Base-by-base conservation (phyloP, 2,329 filamentous ascomycete species). In the Purpureocillium lavendulum region DNA sequence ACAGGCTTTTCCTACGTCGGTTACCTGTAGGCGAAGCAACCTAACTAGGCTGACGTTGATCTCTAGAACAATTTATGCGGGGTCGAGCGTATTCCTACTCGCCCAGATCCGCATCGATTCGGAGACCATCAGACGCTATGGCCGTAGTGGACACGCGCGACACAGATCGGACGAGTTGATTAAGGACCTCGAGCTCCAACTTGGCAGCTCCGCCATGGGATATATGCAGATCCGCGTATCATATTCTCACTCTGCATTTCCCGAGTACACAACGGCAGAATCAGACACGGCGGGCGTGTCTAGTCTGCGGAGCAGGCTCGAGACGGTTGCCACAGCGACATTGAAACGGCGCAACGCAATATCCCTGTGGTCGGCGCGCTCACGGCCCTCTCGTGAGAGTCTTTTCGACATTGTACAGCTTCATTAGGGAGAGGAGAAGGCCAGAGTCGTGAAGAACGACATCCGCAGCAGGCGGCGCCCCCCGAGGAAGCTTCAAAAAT, bases 231-330 rank as follows among this genome's bases (percentile, higher is more conserved):
- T 80, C 13, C 61, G 61, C 15, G 47, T 81, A 7, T 68, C 60
- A 7, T 82, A 80, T 49, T 62, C 62, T 2, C 75, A 81, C 49
- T 75, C 77, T 0, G 71, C 66, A 0, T 79, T 80, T 50, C 65
- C 69, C 1, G 52, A 59, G 14, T 53, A 54, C 11, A 52, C 41
- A 8, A 42, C 48, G 4, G 28, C 42, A 2, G 50, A 53, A 12
- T 42, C 48, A 7, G 33, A 24, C 12, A 39, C 42, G 14, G 45
- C 51, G 13, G 66, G 65, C 2, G 53, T 68, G 16, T 59, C 58
- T 13, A 55, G 55, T 10, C 53, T 68, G 16, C 59, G 64, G 21
- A 81, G 73, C 26, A 65, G 53, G 12, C 52, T 80, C 16, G 65
- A 74, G 46, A 81, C 77, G 4, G 65, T 62, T 12, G 70, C 63